Percentiles rank a stretch among this genome's conserved stretches.
These are phyloP conservation scores for Camelina laxa DNA, from an alignment of 345 rosid genomes.

Conservation along the genomic window DNA sequence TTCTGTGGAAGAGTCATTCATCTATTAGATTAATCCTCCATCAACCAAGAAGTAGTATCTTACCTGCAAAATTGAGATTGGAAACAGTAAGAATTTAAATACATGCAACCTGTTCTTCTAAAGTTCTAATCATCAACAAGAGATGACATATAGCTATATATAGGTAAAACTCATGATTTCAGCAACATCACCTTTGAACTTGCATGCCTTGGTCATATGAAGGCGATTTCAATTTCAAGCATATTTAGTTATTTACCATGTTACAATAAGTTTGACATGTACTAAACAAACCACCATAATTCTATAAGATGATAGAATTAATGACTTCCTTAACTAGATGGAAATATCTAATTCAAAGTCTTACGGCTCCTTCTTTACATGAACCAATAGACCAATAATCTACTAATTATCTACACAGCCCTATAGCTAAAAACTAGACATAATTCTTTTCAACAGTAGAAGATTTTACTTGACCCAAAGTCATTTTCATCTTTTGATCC, in stretches of 20 bases:
- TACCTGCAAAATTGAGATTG: not conserved
- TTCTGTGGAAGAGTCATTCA: not conserved
- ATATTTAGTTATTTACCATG: too few relatives aligned
- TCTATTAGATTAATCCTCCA: not conserved
- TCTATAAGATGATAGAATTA: too few relatives aligned
- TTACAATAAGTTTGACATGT: too few relatives aligned
- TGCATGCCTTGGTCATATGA: not conserved
- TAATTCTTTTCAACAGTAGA: not conserved
- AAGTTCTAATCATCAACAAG: too few relatives aligned
- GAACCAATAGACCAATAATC: not conserved
- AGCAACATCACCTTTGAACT: not conserved
- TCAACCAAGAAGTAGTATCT: not conserved
- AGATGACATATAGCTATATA: not conserved
- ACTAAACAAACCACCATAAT: too few relatives aligned
- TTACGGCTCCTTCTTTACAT: not conserved
- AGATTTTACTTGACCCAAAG: too few relatives aligned
- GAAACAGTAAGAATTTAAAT: not conserved
- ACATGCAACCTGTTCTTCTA: not conserved
- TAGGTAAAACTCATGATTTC: not conserved
- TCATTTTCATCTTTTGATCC: not conserved
- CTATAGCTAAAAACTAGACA: not conserved
- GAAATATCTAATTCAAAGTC: too few relatives aligned
- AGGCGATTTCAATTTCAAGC: not conserved
- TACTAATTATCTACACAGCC: too few relatives aligned
- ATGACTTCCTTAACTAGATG: too few relatives aligned